Base-by-base conservation (phyloP, 164 flowering plant genomes). In the Macadamia tetraphylla region DNA sequence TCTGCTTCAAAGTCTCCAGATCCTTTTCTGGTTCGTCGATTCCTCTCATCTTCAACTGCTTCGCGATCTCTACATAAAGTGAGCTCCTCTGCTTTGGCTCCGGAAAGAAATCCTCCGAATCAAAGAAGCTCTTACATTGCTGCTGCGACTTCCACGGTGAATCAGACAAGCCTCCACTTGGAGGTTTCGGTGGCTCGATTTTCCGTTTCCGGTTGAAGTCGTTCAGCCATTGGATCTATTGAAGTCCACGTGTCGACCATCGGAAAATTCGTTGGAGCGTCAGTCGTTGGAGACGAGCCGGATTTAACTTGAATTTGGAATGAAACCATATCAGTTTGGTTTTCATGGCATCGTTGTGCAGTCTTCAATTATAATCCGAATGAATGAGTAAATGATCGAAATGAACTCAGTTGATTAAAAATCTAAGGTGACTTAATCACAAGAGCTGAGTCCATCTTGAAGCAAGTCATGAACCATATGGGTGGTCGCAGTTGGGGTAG, bases 81-180 rank as follows among this genome's bases (percentile, higher is more conserved):
- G 85, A 78, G 3, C 76, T 79, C 0, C 75, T 63, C 71, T 83
- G 85, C 76, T 80, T 86, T 3, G 88, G 88, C 77, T 87, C 96
- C 2, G 98, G 98, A 64, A 89, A 94, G 78, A 91, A 75, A 63
- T 91, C 98, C 3, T 77, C 84, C 7, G 97, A 71, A 56, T 91
- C 87, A 73, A 77, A 93, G 84, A 73, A 88, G 70, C 84, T 82
- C 77, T 82, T 91, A 51, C 87, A 67, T 44, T 78, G 88, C 60
- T 74, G 85, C 60, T 76, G 74, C 52, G 69, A 58, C 62, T 66
- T 78, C 73, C 74, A 56, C 15, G 65, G 71, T 18, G 51, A 55
- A 13, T 15, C 11, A 56, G 35, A 66, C 7, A 70, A 58, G n/a
- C 79, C 76, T 71, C 80, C 76, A 31, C 68, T 62, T 15, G 31